Conservation (phyloP, 2,329 filamentous ascomycete genomes). For the Rachicladosporium sp. region DNA sequence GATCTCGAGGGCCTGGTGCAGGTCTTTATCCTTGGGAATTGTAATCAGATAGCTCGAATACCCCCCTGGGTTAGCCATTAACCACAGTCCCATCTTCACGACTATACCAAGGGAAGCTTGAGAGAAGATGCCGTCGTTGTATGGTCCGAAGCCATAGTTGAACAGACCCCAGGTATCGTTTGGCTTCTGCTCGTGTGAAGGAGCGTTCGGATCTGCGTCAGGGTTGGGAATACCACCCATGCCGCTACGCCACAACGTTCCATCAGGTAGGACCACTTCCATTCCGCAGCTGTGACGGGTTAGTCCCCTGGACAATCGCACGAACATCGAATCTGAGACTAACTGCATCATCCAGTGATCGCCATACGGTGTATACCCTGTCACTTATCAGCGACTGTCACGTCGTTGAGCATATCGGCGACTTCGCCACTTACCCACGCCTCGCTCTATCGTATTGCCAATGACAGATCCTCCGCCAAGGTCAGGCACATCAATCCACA, state of each 20-base stretch:
- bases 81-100: constrained; percentile 41
- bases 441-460: constrained; percentile 38
- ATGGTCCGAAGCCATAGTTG: constrained; percentile 26
- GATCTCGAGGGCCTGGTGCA: constrained; percentile 36
- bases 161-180: constrained; percentile 19
- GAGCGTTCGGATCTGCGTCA: constrained; percentile 11
- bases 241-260: constrained; percentile 27
- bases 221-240: constrained; percentile 28
- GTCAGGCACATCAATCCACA: constrained; percentile 36
- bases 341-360: constrained; percentile 33
- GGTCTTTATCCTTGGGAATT: constrained; percentile 37
- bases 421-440: constrained; percentile 17
- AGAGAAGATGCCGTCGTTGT: constrained; percentile 26
- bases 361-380: constrained; percentile 26
- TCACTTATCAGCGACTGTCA: too few relatives aligned
- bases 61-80: constrained; percentile 42
- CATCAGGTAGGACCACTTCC: constrained; percentile 31
- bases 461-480: constrained; percentile 39
- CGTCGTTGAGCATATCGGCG: too few relatives aligned
- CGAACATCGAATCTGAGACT: too few relatives aligned
- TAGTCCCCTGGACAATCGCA: too few relatives aligned
- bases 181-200: constrained; percentile 11
- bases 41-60: constrained; percentile 29
- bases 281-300: constrained; percentile 26
- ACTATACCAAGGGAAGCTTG: constrained; percentile 26